A percentile compares a stretch with the other conserved stretches of the same genome.
These are phyloP conservation scores for Tolypocladium inflatum DNA, from an alignment of 2,329 filamentous ascomycete species.

Conservation along the genomic window DNA sequence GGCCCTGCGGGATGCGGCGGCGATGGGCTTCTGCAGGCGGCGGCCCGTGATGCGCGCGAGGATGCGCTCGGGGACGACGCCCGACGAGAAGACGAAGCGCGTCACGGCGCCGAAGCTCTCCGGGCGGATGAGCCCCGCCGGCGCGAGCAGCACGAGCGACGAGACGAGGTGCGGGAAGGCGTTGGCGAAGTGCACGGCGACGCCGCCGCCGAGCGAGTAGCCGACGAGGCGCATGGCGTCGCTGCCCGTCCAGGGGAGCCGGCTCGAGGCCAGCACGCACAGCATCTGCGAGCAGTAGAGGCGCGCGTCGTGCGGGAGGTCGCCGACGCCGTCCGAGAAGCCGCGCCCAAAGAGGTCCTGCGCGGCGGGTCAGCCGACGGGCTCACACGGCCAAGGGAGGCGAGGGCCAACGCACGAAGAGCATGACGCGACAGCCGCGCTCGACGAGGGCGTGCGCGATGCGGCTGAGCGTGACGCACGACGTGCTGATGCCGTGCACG, in stretches of 20 bases:
- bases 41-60: slow-evolving; percentile 36
- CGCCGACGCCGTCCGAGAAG: slow-evolving; percentile 53
- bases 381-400: background rate
- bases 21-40: slow-evolving; percentile 42
- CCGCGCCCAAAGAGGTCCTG: slow-evolving; percentile 62
- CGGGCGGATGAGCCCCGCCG: slow-evolving; percentile 60
- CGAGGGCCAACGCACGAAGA: slow-evolving; percentile 45
- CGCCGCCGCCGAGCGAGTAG: slow-evolving; percentile 75
- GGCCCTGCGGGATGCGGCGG: too few relatives aligned
- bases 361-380: slow-evolving; percentile 1
- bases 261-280: slow-evolving; percentile 59
- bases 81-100: slow-evolving; percentile 44
- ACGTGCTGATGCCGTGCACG: slow-evolving; percentile 77
- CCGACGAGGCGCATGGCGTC: slow-evolving; percentile 58
- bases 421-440: slow-evolving; percentile 68
- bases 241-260: slow-evolving; percentile 54
- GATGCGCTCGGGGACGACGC: slow-evolving; percentile 42
- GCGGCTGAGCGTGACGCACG: slow-evolving; percentile 61
- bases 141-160: slow-evolving; percentile 67
- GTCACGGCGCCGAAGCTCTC: slow-evolving; percentile 40
- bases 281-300: slow-evolving; percentile 67
- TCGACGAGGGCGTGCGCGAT: slow-evolving; percentile 58
- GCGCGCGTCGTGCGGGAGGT: slow-evolving; percentile 61
- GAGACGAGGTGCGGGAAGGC: slow-evolving; percentile 62
- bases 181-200: slow-evolving; percentile 64